Base-by-base conservation (phyloP, 352 stramenopile species). In the Globisporangium spiculum region DNA sequence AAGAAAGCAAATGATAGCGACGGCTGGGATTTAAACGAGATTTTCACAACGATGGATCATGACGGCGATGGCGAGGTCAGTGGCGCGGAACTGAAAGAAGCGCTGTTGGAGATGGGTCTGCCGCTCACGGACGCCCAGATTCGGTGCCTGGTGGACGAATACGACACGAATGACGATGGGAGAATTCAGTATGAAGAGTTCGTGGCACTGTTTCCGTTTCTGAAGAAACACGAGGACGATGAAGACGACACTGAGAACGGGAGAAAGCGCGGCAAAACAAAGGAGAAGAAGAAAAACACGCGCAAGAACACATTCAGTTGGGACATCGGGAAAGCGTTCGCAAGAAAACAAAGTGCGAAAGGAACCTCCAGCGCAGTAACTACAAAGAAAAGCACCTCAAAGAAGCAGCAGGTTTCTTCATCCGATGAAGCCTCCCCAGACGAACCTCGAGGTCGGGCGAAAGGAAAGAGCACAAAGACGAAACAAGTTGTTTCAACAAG, bases 241-340 rank as follows among this genome's bases (percentile, higher is more conserved):
- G 55, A 30, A 12, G 66, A 74, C 36, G 65, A n/a, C n/a, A 62
- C 50, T 26, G 63, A 66, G 1, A 65, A 30, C 56, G 46, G 6
- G 4, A 62, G 16, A n/a, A 63, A 63, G 14, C 36, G 63, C 7
- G 50, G 14, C 2, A 69, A 73, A 27, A 0, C 18, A 14, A 72
- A 24, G 1, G 14, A 63, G 48, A 74, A 71, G 36, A 74, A 74
- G 60, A 90, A 89, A 59, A 65, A 75, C 38, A 91, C 80, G 56
- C 72, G 88, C 4, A 70, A 83, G 5, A 92, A 92, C 41, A 88
- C 83, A 0, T 92, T 87, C 52, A 90, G 83, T 26, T 92, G 83
- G 83, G 83, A 81, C 0, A 92, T 92, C 53, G 69, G 68, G 2
- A 92, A 90, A 53, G 83, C 83, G 3, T 92, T 92, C 71, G 81